These are phyloP conservation scores for Mitragyna speciosa DNA, from an alignment of 257 asterid species.

Conservation along the genomic window DNA sequence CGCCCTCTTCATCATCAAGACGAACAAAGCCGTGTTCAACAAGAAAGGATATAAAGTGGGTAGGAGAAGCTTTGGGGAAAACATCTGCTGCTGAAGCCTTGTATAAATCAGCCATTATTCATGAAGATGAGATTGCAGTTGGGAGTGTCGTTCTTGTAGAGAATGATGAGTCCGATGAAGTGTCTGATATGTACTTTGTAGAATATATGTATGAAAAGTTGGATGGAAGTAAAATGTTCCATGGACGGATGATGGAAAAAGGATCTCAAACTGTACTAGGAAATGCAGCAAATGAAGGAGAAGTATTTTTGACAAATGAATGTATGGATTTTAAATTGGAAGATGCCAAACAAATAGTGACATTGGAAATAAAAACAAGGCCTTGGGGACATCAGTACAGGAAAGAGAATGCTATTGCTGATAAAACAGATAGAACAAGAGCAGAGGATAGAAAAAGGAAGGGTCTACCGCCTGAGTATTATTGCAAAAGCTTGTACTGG, in stretches of 20 bases:
- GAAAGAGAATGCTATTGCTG: slow-evolving; percentile 58
- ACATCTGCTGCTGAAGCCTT: slow-evolving; percentile 57
- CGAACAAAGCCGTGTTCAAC: slow-evolving; percentile 43
- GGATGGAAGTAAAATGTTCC: slow-evolving; percentile 73
- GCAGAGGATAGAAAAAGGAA: slow-evolving; percentile 83
- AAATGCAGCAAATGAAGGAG: slow-evolving; percentile 84
- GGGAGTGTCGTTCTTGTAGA: slow-evolving; percentile 60
- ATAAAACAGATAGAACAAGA: slow-evolving; percentile 65
- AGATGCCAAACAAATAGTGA: slow-evolving; percentile 47
- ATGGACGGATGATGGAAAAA: slow-evolving; percentile 73
- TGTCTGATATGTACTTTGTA: slow-evolving; percentile 51
- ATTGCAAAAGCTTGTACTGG: slow-evolving; percentile 81
- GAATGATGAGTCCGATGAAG: slow-evolving; percentile 48
- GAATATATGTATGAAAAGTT: slow-evolving; percentile 84
- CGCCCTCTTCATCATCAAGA: slow-evolving; percentile 31
- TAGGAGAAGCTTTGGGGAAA: slow-evolving; percentile 55
- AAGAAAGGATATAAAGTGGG: slow-evolving; percentile 60
- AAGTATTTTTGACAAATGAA: slow-evolving; percentile 72
- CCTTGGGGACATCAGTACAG: slow-evolving; percentile 95
- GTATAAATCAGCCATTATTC: slow-evolving; percentile 53
- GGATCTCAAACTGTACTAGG: slow-evolving; percentile 86
- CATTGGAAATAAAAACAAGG: slow-evolving; percentile 49
- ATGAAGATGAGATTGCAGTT: slow-evolving; percentile 56
- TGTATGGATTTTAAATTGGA: slow-evolving; percentile 63
- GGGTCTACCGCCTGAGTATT: slow-evolving; percentile 68